Percentiles rank a stretch among this genome's conserved stretches.
These are phyloP conservation scores for Omphalea diandra DNA, from an alignment of 441 rosid genomes.

Conservation along the genomic window DNA sequence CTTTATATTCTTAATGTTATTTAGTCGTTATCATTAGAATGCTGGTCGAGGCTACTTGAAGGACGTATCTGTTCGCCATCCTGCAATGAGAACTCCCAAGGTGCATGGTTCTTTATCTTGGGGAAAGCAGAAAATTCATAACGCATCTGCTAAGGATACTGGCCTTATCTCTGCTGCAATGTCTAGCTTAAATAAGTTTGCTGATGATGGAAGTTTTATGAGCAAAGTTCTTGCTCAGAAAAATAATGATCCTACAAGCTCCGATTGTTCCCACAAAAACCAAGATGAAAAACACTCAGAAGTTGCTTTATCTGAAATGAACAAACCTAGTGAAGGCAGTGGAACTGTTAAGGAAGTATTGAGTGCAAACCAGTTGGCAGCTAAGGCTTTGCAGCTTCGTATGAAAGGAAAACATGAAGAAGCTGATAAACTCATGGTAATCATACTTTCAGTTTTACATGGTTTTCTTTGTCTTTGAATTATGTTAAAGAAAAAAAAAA, in stretches of 20 bases:
- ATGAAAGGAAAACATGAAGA: conserved; percentile 83
- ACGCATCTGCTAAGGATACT: conserved; percentile 47
- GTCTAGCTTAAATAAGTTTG: conserved; percentile 61
- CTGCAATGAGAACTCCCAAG: conserved; percentile 71
- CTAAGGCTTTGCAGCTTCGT: conserved; percentile 86
- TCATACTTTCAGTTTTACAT: not conserved
- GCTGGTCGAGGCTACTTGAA: conserved; percentile 52
- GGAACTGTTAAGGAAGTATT: conserved; percentile 32
- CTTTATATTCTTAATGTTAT: not conserved
- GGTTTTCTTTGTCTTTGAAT: not conserved
- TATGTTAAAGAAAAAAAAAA: no score
- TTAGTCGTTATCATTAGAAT: conserved; percentile 36
- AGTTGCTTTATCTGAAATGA: conserved; percentile 22
- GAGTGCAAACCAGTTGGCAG: conserved; percentile 78
- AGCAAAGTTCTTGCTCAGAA: conserved; percentile 41
- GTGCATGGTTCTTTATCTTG: conserved; percentile 61
- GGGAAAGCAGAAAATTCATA: conserved; percentile 57
- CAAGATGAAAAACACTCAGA: conserved; percentile 28
- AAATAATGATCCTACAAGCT: conserved; percentile 31
- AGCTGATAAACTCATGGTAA: conserved; percentile 76
- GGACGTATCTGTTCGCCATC: conserved; percentile 51
- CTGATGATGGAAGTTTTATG: conserved; percentile 80
- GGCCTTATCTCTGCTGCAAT: conserved; percentile 48
- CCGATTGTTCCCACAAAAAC: conserved; percentile 29
- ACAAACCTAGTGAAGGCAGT: conserved; percentile 29